phyloP scores from a whole-genome alignment of 1,284 basidiomycete genomes.

The Fomitopsis pinicola region DNA sequence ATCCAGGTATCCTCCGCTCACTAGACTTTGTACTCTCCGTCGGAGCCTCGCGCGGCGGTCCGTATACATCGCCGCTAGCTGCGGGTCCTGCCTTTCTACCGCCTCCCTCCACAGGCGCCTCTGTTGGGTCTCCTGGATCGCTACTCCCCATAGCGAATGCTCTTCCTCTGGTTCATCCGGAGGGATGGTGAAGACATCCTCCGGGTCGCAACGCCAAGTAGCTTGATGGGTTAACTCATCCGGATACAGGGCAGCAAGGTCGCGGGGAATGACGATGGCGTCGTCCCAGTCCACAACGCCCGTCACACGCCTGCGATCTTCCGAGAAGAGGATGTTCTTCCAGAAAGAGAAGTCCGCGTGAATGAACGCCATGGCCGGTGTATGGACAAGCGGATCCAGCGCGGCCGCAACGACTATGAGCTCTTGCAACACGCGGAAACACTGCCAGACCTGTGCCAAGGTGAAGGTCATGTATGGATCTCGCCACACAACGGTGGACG shows the following conservation, averaged over 20 bases:
- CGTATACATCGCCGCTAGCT: not conserved
- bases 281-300: not conserved
- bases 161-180: not conserved
- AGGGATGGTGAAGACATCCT: not conserved
- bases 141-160: not conserved
- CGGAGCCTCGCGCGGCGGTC: not conserved
- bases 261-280: not conserved
- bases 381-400: not conserved
- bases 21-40: not conserved
- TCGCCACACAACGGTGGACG: not conserved
- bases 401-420: not conserved
- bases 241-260: not conserved
- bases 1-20: not conserved
- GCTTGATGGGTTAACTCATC: not conserved
- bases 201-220: not conserved
- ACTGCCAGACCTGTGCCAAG: not conserved
- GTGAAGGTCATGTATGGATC: not conserved
- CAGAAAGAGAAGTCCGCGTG: not conserved
- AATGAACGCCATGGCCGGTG: not conserved
- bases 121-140: not conserved
- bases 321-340: not conserved
- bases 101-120: not conserved
- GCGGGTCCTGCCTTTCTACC: not conserved
- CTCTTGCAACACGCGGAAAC: not conserved
- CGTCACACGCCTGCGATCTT: not conserved